phyloP scores from a whole-genome alignment of 139 green algal genomes.

The Tetradesmus obliquus region DNA sequence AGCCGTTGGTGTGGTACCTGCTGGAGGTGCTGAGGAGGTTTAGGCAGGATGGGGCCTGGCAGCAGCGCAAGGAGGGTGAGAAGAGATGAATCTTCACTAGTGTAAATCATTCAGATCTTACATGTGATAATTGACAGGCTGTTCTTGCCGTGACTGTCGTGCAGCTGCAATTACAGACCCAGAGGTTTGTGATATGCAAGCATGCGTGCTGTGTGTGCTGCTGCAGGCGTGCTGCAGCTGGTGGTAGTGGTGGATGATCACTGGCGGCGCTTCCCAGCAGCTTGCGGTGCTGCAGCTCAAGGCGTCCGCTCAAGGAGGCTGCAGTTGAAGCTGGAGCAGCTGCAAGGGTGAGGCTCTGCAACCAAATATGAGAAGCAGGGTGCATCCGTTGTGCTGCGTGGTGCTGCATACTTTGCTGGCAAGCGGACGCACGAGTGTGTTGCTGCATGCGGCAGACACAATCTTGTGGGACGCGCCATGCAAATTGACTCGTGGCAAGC shows the following conservation, averaged over 20 bases:
- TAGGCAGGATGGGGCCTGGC: not conserved
- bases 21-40: slow-evolving; percentile 11
- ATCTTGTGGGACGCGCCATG: too few species aligned
- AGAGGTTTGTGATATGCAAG: not conserved
- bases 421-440: too few species aligned
- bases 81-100: too few species aligned
- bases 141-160: too few species aligned
- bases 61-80: not conserved
- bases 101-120: not conserved
- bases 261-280: not conserved
- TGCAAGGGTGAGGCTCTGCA: not conserved
- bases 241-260: not conserved
- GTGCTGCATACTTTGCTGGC: too few species aligned
- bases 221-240: not conserved
- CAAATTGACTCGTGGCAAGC: too few species aligned
- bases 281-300: not conserved
- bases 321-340: not conserved
- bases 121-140: not conserved
- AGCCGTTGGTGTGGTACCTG: slow-evolving; percentile 4
- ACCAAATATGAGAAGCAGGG: too few species aligned
- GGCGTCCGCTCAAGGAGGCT: not conserved
- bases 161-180: too few species aligned
- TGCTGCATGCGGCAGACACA: too few species aligned
- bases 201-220: not conserved
- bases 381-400: too few species aligned